Base-by-base conservation (phyloP, 306 rosid species). In the Medicago arabica region DNA sequence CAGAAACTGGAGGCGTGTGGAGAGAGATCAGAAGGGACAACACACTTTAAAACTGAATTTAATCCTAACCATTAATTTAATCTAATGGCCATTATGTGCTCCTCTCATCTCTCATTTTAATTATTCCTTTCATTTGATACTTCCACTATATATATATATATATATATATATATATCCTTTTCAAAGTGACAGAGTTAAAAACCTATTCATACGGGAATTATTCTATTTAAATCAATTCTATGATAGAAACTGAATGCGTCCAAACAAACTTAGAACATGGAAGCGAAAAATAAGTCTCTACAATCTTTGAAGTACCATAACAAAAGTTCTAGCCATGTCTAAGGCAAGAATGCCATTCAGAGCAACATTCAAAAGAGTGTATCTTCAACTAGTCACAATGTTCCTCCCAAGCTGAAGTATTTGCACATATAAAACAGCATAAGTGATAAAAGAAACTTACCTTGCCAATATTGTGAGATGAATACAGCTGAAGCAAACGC, bases 401-500 rank as follows among this genome's bases (percentile, higher is more conserved):
- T 60, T 58, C 36, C 51, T 36, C 71, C 70, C 18, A 28, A 47
- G 78, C 34, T 58, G 25, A 50, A 60, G 47, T 53, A 68, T 64
- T 28, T 16, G 6, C 25, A 21, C 71, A 41, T 49, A 53, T 13
- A 63, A 82, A 69, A 54, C 25, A 64, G n/a, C 16, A 69, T 46
- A 44, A 55, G 12, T 60, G 60, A 53, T 25, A 70, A 55, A 47
- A 78, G 74, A 80, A 79, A 44, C 34, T 65, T 81, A 94, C 98
- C 96, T 90, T 94, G 88, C 98, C 97, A 71, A 94, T 88, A 80
- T 94, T 94, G 83, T 94, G 97, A 67, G 93, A 83, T 44, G 98
- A 92, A 82, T 94, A 94, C 54, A 92, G 83, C 83, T 92, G 95
- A 83, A 94, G 96, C 91, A 94, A 89, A 80, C 81, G 85, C 95